Base-by-base conservation (phyloP, 306 rosid genomes). In the Medicago lupulina region DNA sequence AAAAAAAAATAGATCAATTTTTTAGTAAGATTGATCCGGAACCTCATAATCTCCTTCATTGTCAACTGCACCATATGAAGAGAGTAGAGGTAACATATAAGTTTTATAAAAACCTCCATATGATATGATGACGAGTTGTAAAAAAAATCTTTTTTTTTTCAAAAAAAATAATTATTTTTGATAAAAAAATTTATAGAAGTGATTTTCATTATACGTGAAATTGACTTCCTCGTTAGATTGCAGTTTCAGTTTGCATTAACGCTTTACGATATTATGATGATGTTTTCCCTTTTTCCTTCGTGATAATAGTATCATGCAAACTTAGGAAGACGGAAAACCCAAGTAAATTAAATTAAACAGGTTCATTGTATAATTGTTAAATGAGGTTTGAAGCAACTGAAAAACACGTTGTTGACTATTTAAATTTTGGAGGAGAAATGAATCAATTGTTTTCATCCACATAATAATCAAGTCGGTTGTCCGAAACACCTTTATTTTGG, bases 401-500 rank as follows among this genome's bases (percentile, higher is more conserved):
- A 49, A 36, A 46, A 23, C 79, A 75, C 7, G 72, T 46, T 49
- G 13, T 75, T 62, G 79, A 63, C 62, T 49, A 44, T 46, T 19
- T 57, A 76, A 36, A 50, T 75, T 75, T 15, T 65, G 55, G 7
- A 51, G 28, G 2, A 55, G 6, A 67, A 67, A 16, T 67, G 36
- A 71, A 25, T 67, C 58, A 71, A 55, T 38, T 61, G 46, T 25
- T 67, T 43, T 75, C 65, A 53, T 75, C 43, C 16, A 34, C 79
- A 18, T 51, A 65, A 73, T 40, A 19, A 38, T 23, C 16, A 7
- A 15, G 34, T 74, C 44, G 50, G 34, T 66, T 53, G 6, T 53
- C 9, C 9, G 12, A 53, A 17, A 55, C 51, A 39, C 47, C 25
- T n/a, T 50, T 50, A 49, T 18, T 11, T 8, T 21, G 19, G 54